Conservation (phyloP, 2,329 filamentous ascomycete genomes). For the Cladophialophora bantiana region DNA sequence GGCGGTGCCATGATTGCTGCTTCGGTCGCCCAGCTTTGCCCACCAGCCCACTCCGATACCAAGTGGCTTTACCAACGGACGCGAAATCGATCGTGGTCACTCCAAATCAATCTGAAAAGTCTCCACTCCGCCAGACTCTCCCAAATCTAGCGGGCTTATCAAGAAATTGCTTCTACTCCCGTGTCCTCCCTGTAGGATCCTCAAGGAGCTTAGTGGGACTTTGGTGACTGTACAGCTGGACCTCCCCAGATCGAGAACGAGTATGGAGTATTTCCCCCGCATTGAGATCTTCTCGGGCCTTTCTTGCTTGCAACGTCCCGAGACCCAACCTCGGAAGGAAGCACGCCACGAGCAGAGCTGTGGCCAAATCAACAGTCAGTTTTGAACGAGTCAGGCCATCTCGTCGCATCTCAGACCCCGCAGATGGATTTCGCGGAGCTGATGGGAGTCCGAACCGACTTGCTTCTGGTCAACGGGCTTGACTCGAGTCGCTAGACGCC, state of each 20-base stretch:
- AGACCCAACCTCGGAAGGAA: conserved; percentile 10
- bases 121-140: background rate
- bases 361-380: conserved; percentile 7
- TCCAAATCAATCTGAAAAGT: background rate
- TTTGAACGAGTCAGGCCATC: conserved; percentile 13
- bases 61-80: background rate
- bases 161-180: background rate
- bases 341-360: background rate
- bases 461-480: conserved; percentile 4
- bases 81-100: background rate
- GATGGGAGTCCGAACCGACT: background rate
- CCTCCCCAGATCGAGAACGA: background rate
- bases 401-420: conserved; percentile 1
- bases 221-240: background rate
- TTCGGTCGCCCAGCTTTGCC: background rate
- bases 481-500: conserved; percentile 6
- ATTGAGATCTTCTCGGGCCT: background rate
- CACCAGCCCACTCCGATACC: background rate
- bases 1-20: conserved; percentile 18
- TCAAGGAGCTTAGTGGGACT: conserved; percentile 1
- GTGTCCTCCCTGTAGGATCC: background rate
- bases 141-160: background rate
- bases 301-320: background rate
- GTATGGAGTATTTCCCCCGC: background rate
- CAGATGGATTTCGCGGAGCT: background rate